These are phyloP conservation scores for Tubosaeta sp. DNA, from an alignment of 768 basidiomycete genomes.

Conservation along the genomic window DNA sequence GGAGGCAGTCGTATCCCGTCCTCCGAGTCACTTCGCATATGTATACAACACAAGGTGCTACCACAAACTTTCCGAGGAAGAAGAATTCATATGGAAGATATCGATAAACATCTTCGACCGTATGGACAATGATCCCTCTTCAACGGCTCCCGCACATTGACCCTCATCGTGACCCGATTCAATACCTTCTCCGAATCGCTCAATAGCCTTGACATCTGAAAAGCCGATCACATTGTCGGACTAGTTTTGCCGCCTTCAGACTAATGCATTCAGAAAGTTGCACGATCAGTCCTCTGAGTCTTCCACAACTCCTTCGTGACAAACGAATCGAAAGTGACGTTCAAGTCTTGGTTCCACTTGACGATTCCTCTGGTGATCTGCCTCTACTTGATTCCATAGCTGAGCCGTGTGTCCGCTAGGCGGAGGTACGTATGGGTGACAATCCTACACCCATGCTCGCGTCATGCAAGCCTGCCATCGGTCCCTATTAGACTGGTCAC, in stretches of 20 bases:
- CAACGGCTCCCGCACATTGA: slow-evolving; percentile 1
- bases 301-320: neutral
- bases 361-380: slow-evolving; percentile 6
- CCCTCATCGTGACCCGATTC: slow-evolving; percentile 9
- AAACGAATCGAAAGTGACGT: slow-evolving; percentile 6
- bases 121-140: neutral
- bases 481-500: no score
- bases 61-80: slow-evolving; percentile 20
- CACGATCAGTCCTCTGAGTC: neutral
- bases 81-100: slow-evolving; percentile 13
- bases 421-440: no score
- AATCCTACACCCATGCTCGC: no score
- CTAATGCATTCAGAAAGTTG: neutral
- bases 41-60: slow-evolving; percentile 16
- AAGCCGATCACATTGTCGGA: slow-evolving; percentile 17
- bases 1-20: no score
- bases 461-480: no score
- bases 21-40: no score
- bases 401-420: slow-evolving; percentile 1
- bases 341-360: slow-evolving; percentile 2
- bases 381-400: slow-evolving; percentile 3
- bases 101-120: slow-evolving; percentile 20
- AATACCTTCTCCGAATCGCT: slow-evolving; percentile 25
- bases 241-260: neutral
- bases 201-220: slow-evolving; percentile 14